A percentile compares a stretch with the other conserved stretches of the same genome.
phyloP scores from a whole-genome alignment of 495 filamentous ascomycete genomes.

The Hapsidospora chrysogenum region DNA sequence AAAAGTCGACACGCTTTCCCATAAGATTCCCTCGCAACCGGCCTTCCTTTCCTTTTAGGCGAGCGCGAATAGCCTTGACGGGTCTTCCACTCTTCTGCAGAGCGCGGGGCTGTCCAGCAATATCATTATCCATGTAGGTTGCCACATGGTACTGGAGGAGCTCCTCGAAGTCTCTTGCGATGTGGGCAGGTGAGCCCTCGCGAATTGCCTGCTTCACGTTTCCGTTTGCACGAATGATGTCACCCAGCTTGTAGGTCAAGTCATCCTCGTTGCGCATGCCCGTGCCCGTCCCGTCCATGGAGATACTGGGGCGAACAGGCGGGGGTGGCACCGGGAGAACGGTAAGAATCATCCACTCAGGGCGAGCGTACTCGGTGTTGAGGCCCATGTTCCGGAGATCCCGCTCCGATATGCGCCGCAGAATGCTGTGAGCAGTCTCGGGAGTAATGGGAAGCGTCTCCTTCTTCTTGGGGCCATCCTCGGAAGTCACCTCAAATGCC shows the following conservation, averaged over 20 bases:
- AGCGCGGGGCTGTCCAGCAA: constrained; percentile 87
- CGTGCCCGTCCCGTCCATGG: constrained; percentile 72
- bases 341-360: constrained; percentile 96
- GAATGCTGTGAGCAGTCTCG: constrained; percentile 64
- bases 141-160: constrained; percentile 96
- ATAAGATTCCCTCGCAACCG: constrained; percentile 95
- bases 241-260: constrained; percentile 94
- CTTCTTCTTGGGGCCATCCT: constrained; percentile 66
- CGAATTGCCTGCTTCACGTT: constrained; percentile 78
- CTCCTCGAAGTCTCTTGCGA: constrained; percentile 74
- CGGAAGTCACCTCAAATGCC: constrained; percentile 25
- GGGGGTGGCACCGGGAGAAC: constrained; percentile 91
- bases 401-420: constrained; percentile 61
- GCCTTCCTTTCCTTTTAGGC: constrained; percentile 96
- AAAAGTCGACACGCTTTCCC: constrained; percentile 99
- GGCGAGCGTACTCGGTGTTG: constrained; percentile 82
- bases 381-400: constrained; percentile 78
- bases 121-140: constrained; percentile 99
- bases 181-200: constrained; percentile 79
- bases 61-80: constrained; percentile 88
- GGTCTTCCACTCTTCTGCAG: constrained; percentile 92
- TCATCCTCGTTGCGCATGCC: constrained; percentile 93
- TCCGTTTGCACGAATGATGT: constrained; percentile 94
- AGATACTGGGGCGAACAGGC: constrained; percentile 88
- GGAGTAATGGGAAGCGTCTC: constrained; percentile 82